These are phyloP conservation scores for Metrosideros polymorpha DNA, from an alignment of 441 rosid species.

Conservation along the genomic window DNA sequence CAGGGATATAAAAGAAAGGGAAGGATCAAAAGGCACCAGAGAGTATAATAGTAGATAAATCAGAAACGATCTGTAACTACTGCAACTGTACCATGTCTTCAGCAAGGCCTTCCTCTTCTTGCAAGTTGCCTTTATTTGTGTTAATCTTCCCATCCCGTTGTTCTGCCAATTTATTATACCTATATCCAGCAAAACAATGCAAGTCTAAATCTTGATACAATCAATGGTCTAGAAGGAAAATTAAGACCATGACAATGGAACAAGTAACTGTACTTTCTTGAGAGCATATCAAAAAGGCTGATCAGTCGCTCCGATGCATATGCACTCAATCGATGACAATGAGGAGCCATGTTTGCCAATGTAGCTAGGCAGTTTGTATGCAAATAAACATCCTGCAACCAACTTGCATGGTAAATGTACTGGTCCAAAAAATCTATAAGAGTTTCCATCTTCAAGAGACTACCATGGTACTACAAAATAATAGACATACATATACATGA, in stretches of 20 bases:
- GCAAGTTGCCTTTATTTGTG: constrained; percentile 30
- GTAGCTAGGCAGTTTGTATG: constrained; percentile 98
- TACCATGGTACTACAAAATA: not conserved
- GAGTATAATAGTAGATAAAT: not conserved
- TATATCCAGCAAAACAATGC: constrained; percentile 12
- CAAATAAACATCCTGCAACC: constrained; percentile 85
- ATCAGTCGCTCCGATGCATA: constrained; percentile 97
- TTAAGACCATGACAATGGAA: not conserved
- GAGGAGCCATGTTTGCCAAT: constrained; percentile 99
- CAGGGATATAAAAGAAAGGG: constrained; percentile 1
- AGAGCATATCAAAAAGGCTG: constrained; percentile 97
- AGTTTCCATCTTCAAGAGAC: not conserved
- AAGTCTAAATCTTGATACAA: not conserved
- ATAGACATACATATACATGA: not conserved
- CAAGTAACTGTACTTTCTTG: constrained; percentile 62
- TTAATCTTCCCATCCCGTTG: constrained; percentile 47
- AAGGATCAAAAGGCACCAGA: not conserved
- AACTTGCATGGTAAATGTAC: not conserved
- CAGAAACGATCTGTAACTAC: not conserved
- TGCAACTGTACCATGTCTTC: constrained; percentile 59
- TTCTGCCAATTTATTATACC: constrained; percentile 89
- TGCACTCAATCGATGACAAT: constrained; percentile 91
- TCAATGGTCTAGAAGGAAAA: not conserved
- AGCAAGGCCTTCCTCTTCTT: constrained; percentile 45
- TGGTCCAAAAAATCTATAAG: not conserved